These are phyloP conservation scores for Chamaenerion angustifolium DNA, from an alignment of 345 rosid genomes.

Conservation along the genomic window DNA sequence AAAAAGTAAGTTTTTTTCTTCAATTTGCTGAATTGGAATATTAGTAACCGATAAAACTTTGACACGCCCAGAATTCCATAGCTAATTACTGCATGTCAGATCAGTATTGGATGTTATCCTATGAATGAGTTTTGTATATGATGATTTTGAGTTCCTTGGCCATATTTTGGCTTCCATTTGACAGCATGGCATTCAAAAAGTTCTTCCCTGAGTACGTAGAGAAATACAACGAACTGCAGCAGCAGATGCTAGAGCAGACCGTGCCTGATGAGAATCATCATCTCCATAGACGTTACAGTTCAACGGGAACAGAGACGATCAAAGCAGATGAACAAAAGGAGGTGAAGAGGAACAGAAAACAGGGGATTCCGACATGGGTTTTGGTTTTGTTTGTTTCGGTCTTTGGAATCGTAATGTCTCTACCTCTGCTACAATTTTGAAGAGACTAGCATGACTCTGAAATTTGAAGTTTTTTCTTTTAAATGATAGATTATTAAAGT, in stretches of 20 bases:
- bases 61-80: too few species aligned
- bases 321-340: constrained; percentile 18
- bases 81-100: too few species aligned
- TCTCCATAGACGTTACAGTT: constrained; percentile 2
- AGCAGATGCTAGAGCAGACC: constrained; percentile 39
- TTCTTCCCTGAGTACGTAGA: constrained; percentile 91
- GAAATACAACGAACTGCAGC: constrained; percentile 36
- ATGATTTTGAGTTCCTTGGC: too few species aligned
- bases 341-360: constrained; percentile 37
- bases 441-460: background rate
- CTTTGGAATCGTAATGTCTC: constrained; percentile 86
- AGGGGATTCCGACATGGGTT: constrained; percentile 72
- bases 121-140: too few species aligned
- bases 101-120: background rate
- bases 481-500: background rate
- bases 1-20: constrained; percentile 55
- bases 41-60: too few species aligned
- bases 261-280: constrained; percentile 17
- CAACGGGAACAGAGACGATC: constrained; percentile 21
- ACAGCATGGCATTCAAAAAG: constrained; percentile 75
- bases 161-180: background rate
- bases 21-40: background rate
- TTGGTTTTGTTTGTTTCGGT: constrained; percentile 68
- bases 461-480: background rate
- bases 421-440: constrained; percentile 89